Evolutionary conservation across 441 rosid species (phyloP), one percentile per base, ranked within the genome.

Genomic region (Rhodomyrtus psidioides): DNA sequence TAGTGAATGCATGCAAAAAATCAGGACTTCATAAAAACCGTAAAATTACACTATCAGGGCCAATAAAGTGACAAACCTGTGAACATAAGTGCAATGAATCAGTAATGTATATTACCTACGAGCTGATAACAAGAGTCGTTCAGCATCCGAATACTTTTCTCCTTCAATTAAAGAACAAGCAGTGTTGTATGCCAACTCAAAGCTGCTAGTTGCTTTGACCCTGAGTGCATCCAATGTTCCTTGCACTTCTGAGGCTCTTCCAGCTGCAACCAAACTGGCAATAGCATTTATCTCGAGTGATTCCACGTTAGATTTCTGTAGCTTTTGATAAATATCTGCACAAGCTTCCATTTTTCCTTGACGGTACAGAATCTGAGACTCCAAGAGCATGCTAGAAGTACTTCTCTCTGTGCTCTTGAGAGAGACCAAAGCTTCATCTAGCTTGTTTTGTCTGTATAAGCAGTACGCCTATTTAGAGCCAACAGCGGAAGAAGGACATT

Each of bases 281-380:
- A 93, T 92, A 19, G 91, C 89, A 90, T 95, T 97, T 82, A 91
- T 88, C 88, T 97, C 99, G 26, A 92, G 83, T 1, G 92, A 88
- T 8, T 93, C 96, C 83, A 95, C 88, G 87, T 93, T 87, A 7
- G 94, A 92, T 57, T 89, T 95, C 60, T 85, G 94, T 86, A 96
- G 93, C 82, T 92, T 91, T 86, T 90, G 93, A 90, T 91, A 95
- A 53, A 94, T 84, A 70, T 94, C 97, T 14, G 92, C 93, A 76
- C 94, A 95, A 49, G 93, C 95, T 88, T 93, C 98, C 91, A 92
- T 85, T 85, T 93, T 94, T 55, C 98, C 98, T 19, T 92, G 88
- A 84, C 99, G 98, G 85, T 93, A 95, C 9, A 94, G 91, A 90
- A 95, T 94, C 91, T 97, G 99, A 81, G 98, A 92, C 89, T 97